Base-by-base conservation (phyloP, 371 early-diverging fungal species). In the Lichtheimia corymbifera region DNA sequence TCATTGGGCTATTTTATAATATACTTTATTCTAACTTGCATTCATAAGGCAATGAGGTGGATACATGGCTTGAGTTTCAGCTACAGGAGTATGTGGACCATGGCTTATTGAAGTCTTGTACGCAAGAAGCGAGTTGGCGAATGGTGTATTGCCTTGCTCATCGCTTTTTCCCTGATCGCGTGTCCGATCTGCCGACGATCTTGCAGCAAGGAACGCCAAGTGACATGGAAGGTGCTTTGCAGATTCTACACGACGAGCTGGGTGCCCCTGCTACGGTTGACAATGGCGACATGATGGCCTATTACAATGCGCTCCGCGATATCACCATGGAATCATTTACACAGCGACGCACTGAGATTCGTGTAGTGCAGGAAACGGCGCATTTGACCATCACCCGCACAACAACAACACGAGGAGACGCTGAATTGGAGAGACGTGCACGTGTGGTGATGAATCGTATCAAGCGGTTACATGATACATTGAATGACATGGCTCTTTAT, bases 141-240 rank as follows among this genome's bases (percentile, higher is more conserved):
- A 35, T 35, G 35, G 35, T 35, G 11, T 35, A 35, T 11, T 73
- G 73, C 44, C 58, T 76, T 35, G 69, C 71, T 55, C 77, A 76
- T 61, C 70, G 67, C 44, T 73, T 63, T 55, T 76, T 64, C 53
- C 71, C 71, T 15, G 65, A 66, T 14, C 17, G 50, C 44, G 55
- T 74, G 49, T 64, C 68, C 22, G 59, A 74, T 53, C 58, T 74
- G 2, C 47, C 63, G 51, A 24, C 25, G 9, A 55, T 41, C 18
- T 18, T 66, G 13, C 67, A 57, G 18, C 51, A 62, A 27, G 58
- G 57, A 25, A 24, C 53, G 20, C 35, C 35, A 35, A 50, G 30
- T 44, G 56, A 47, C 30, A 40, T 24, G 45, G 24, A 47, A 15
- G 13, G 41, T 5, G 66, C 66, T 17, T 44, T 56, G 6, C 55